Conservation (phyloP, 768 basidiomycete genomes). For the Mycena vulgaris region DNA sequence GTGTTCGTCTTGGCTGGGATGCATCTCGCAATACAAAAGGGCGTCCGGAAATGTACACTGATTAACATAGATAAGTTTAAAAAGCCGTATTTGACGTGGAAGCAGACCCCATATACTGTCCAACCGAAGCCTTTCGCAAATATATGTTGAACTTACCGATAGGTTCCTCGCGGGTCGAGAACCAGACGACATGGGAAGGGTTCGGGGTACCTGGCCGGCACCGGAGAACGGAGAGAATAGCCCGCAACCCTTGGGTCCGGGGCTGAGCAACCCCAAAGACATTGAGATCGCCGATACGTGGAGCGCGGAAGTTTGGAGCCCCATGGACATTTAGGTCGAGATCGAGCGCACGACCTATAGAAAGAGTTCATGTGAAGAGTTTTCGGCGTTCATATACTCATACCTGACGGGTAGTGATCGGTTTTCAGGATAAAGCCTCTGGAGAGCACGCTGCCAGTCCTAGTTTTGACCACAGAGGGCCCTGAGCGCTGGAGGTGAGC, state of each 20-base stretch:
- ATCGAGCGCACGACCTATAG: conserved; percentile 86
- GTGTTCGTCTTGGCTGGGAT: conserved; percentile 82
- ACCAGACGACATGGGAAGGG: conserved; percentile 91
- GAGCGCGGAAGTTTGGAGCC: conserved; percentile 95
- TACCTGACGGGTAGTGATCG: conserved; percentile 88
- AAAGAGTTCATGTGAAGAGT: conserved; percentile 10
- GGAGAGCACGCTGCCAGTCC: conserved; percentile 87
- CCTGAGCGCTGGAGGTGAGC: conserved; percentile 75
- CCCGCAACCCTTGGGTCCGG: conserved; percentile 90
- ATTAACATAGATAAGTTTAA: conserved; percentile 2
- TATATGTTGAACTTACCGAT: conserved; percentile 75
- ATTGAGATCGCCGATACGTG: conserved; percentile 83
- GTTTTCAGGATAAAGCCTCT: conserved; percentile 96
- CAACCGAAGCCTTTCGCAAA: no score
- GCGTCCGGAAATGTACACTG: conserved; percentile 90
- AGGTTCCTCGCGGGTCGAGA: conserved; percentile 97
- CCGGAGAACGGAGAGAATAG: conserved; percentile 88
- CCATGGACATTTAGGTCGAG: conserved; percentile 94
- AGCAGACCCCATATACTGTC: no score
- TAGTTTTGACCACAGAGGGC: conserved; percentile 84
- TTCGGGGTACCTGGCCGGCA: conserved; percentile 76
- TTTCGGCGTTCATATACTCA: conserved; percentile 21
- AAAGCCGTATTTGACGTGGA: no score
- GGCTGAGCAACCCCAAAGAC: conserved; percentile 98
- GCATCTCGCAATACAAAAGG: conserved; percentile 95